A percentile compares a stretch with the other conserved stretches of the same genome.
These are phyloP conservation scores for Aspergillus indologenus DNA, from an alignment of 495 filamentous ascomycete genomes.

Conservation along the genomic window DNA sequence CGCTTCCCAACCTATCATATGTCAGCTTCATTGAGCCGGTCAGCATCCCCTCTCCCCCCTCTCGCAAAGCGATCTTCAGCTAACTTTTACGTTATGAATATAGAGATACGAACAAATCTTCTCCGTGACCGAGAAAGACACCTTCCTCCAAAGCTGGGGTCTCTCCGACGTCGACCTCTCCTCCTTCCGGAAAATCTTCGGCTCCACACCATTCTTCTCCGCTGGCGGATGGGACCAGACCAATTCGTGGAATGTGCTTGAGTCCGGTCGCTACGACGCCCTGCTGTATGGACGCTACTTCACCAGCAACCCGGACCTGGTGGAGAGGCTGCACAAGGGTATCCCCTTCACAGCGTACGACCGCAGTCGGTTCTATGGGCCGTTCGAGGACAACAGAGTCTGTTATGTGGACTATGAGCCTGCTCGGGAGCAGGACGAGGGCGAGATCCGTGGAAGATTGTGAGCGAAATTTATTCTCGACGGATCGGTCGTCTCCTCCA, in stretches of 20 bases:
- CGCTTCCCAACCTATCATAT: conserved; percentile 45
- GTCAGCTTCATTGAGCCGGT: conserved; percentile 54
- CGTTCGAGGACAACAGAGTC: conserved; percentile 34
- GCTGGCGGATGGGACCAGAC: conserved; percentile 47
- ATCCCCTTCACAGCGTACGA: conserved; percentile 20
- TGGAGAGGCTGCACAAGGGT: conserved; percentile 16
- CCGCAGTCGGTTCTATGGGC: conserved; percentile 25
- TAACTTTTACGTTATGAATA: background rate
- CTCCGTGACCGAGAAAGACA: conserved; percentile 43
- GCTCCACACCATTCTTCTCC: conserved; percentile 45
- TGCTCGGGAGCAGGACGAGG: conserved; percentile 9
- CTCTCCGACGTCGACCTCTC: conserved; percentile 37
- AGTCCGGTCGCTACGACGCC: conserved; percentile 41
- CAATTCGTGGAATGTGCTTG: conserved; percentile 45
- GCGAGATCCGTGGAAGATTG: background rate
- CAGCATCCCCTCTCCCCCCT: conserved; percentile 11
- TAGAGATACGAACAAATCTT: conserved; percentile 51
- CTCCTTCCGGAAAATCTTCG: conserved; percentile 44
- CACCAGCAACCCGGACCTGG: conserved; percentile 27
- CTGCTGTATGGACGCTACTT: conserved; percentile 24
- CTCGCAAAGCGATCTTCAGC: background rate
- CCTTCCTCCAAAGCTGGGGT: conserved; percentile 43
- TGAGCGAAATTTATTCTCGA: background rate
- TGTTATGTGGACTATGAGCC: conserved; percentile 33
- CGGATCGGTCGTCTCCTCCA: too few relatives aligned